Conservation (phyloP, 345 rosid genomes). For the Xanthoceras sorbifolium region DNA sequence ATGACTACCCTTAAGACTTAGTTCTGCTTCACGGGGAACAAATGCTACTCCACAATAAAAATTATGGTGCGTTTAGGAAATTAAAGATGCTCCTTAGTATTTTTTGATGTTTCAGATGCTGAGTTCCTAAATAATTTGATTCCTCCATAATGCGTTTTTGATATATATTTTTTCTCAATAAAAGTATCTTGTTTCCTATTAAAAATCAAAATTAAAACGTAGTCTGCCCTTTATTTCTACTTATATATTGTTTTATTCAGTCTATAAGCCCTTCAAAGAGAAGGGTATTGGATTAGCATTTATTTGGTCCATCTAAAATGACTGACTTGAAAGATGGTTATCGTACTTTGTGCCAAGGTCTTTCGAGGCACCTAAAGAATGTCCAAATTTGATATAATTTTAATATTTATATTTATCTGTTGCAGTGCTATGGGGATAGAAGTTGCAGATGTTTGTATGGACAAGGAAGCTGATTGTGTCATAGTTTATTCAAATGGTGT, state of each 20-base stretch:
- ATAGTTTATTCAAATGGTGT: constrained; percentile 51
- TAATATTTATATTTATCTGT: constrained; percentile 18
- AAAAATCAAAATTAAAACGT: not conserved
- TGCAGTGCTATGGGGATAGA: constrained; percentile 55
- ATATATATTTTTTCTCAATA: not conserved
- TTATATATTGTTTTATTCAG: not conserved
- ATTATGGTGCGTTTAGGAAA: not conserved
- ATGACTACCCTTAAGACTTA: not conserved
- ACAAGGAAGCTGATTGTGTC: constrained; percentile 72
- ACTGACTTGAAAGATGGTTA: not conserved
- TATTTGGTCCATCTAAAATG: constrained; percentile 17
- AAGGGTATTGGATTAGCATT: not conserved
- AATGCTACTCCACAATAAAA: not conserved
- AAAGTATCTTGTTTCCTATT: not conserved
- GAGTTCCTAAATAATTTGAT: not conserved
- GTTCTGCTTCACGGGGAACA: not conserved
- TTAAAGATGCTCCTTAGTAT: not conserved
- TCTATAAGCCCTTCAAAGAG: not conserved
- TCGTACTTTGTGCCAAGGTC: constrained; percentile 2
- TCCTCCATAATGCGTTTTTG: not conserved
- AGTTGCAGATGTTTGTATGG: constrained; percentile 71
- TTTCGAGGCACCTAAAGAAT: not conserved
- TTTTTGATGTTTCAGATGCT: not conserved
- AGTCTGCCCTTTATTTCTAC: not conserved
- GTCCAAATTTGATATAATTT: constrained; percentile 1